Percentiles rank a stretch among this genome's conserved stretches.
These are phyloP conservation scores for Orbilia blumenaviensis DNA, from an alignment of 2,329 filamentous ascomycete genomes.

Conservation along the genomic window DNA sequence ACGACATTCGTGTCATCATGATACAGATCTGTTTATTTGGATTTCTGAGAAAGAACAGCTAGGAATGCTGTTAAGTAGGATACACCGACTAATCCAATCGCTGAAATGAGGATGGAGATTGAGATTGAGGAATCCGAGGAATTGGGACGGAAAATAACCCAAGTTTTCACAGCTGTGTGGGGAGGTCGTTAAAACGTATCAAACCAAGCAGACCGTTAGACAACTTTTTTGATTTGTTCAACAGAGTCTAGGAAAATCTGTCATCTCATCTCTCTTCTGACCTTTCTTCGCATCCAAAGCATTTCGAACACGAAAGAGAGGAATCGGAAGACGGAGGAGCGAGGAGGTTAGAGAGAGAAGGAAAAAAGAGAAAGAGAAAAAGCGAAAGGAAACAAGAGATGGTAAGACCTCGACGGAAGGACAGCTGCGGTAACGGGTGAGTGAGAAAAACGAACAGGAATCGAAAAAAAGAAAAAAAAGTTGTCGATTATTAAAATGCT, in stretches of 20 bases:
- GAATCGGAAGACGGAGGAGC: neutral
- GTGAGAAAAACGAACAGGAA: conserved; percentile 30
- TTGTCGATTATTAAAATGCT: conserved; percentile 54
- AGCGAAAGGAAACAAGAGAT: conserved; percentile 59
- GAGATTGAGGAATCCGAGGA: neutral
- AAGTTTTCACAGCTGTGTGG: conserved; percentile 15
- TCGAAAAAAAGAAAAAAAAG: conserved; percentile 32
- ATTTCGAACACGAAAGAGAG: neutral
- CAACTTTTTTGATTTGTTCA: conserved; percentile 55
- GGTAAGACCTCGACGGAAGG: conserved; percentile 33
- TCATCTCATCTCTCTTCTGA: conserved; percentile 52
- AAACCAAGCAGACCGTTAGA: conserved; percentile 52
- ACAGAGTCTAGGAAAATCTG: conserved; percentile 52
- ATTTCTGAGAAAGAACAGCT: conserved; percentile 14
- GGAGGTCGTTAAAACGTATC: conserved; percentile 52
- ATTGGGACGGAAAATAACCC: too few species aligned
- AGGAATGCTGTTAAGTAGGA: conserved; percentile 7
- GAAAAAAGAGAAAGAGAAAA: conserved; percentile 57
- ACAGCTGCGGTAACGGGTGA: conserved; percentile 34
- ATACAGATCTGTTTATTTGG: conserved; percentile 50
- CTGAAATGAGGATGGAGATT: conserved; percentile 10
- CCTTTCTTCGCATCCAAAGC: conserved; percentile 53
- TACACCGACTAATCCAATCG: conserved; percentile 3
- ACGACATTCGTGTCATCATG: conserved; percentile 53
- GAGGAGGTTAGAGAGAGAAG: conserved; percentile 48